phyloP scores from a whole-genome alignment of 371 early-diverging fungal species.

The Lichtheimia hyalospora region DNA sequence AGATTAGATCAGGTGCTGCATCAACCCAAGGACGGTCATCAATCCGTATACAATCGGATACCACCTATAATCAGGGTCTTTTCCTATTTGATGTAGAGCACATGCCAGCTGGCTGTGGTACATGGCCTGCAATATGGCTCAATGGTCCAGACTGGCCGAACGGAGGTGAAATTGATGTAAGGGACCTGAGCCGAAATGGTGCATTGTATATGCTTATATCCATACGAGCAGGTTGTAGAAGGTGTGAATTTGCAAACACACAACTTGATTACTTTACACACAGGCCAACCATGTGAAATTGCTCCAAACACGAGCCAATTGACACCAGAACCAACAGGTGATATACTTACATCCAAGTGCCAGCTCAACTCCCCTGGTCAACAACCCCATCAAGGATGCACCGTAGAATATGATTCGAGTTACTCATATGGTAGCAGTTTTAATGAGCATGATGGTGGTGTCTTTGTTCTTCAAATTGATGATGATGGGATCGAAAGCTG shows the following conservation, averaged over 20 bases:
- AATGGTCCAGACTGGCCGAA: constrained; percentile 37
- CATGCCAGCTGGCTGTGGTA: constrained; percentile 41
- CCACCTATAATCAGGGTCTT: constrained; percentile 27
- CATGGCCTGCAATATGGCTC: constrained; percentile 42
- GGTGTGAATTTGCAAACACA: constrained; percentile 25
- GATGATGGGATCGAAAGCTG: constrained; percentile 32
- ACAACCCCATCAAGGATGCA: constrained; percentile 17
- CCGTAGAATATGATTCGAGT: constrained; percentile 13
- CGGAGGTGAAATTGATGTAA: constrained; percentile 40
- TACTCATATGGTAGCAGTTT: constrained; percentile 28
- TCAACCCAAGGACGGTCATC: constrained; percentile 14
- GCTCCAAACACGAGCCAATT: neutral
- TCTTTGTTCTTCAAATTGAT: constrained; percentile 25
- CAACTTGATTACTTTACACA: constrained; percentile 28
- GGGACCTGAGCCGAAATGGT: neutral
- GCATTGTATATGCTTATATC: neutral
- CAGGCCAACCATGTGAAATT: constrained; percentile 9
- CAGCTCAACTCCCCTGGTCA: constrained; percentile 8
- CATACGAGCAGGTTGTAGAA: constrained; percentile 24
- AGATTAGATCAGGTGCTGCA: too few species aligned
- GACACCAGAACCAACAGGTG: constrained; percentile 1
- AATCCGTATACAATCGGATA: constrained; percentile 24
- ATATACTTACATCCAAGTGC: constrained; percentile 1
- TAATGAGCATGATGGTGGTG: constrained; percentile 35
- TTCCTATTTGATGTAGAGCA: constrained; percentile 39